These are phyloP conservation scores for Stagonosporopsis cucurbitacearum DNA, from an alignment of 2,329 filamentous ascomycete species.

Conservation along the genomic window DNA sequence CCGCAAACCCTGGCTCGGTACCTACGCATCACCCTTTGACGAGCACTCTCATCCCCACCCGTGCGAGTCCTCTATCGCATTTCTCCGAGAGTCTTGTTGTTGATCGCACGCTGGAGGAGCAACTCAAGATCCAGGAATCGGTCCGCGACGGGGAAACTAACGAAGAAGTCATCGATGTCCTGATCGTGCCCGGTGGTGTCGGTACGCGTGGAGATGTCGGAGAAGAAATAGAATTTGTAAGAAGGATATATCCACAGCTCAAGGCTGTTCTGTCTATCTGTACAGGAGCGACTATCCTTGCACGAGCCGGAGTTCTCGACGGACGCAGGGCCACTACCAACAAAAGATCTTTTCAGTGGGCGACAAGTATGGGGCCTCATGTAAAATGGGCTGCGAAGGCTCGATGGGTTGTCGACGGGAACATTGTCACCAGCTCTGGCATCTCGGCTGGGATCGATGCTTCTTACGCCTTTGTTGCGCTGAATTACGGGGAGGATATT, in stretches of 20 bases:
- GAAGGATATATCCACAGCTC: constrained; percentile 55
- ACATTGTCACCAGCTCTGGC: constrained; percentile 69
- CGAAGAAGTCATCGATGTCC: constrained; percentile 55
- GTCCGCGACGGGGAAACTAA: constrained; percentile 3
- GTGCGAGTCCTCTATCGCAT: constrained; percentile 25
- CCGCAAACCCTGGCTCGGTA: constrained; percentile 32
- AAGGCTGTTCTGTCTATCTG: constrained; percentile 68
- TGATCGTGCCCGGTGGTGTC: constrained; percentile 69
- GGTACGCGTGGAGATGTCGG: constrained; percentile 51
- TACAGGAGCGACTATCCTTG: constrained; percentile 65
- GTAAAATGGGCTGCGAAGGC: constrained; percentile 63
- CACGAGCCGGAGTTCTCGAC: constrained; percentile 64
- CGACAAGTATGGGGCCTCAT: constrained; percentile 51
- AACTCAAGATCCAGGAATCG: constrained; percentile 23
- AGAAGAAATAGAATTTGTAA: constrained; percentile 56
- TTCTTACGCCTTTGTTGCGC: constrained; percentile 61
- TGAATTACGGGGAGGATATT: constrained; percentile 59
- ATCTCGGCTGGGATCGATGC: constrained; percentile 69
- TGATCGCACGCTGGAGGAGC: constrained; percentile 24
- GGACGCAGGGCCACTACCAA: constrained; percentile 69
- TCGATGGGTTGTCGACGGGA: constrained; percentile 67
- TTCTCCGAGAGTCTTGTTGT: constrained; percentile 27
- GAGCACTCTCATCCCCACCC: constrained; percentile 20
- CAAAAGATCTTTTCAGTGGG: constrained; percentile 59
- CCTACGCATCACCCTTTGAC: constrained; percentile 26